A percentile compares a stretch with the other conserved stretches of the same genome.
These are phyloP conservation scores for Fusarium camptoceras DNA, from an alignment of 2,329 filamentous ascomycete species.

Conservation along the genomic window DNA sequence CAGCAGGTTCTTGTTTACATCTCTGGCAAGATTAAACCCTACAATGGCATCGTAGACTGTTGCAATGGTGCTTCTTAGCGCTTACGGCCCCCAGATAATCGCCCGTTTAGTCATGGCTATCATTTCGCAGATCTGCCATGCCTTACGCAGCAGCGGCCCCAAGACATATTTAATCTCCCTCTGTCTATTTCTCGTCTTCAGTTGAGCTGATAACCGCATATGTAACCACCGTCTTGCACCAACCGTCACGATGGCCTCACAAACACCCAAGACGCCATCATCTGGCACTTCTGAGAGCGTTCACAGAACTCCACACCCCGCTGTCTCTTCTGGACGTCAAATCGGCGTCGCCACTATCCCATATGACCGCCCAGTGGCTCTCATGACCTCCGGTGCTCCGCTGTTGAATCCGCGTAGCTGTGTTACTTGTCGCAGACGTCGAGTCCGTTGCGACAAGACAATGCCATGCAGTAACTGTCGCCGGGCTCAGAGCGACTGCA, in stretches of 20 bases:
- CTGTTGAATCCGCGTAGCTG: slow-evolving; percentile 60
- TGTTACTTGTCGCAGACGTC: slow-evolving; percentile 64
- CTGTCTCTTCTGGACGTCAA: slow-evolving; percentile 21
- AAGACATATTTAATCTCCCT: slow-evolving; percentile 6
- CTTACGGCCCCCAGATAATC: slow-evolving; percentile 16
- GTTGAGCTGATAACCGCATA: not conserved
- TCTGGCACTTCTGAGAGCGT: slow-evolving; percentile 19
- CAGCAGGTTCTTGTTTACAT: not conserved
- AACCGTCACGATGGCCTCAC: slow-evolving; percentile 26
- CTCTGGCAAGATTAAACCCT: not conserved
- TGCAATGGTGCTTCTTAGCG: slow-evolving; percentile 11
- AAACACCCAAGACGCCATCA: slow-evolving; percentile 16
- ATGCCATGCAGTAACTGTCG: slow-evolving; percentile 67
- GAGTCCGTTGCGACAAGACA: slow-evolving; percentile 82
- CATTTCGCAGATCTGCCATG: not conserved
- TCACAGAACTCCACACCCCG: slow-evolving; percentile 11
- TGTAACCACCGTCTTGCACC: not conserved
- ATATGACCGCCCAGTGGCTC: slow-evolving; percentile 33
- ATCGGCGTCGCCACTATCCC: slow-evolving; percentile 26
- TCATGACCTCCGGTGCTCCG: slow-evolving; percentile 45
- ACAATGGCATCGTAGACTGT: not conserved
- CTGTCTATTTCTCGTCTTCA: not conserved
- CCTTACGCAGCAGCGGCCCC: not conserved
- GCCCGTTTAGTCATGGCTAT: not conserved
- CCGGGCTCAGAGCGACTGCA: slow-evolving; percentile 75